Evolutionary conservation across 2,329 filamentous ascomycete species (phyloP), one percentile per base, ranked within the genome.

Genomic region (Sporothrix variecibatus): DNA sequence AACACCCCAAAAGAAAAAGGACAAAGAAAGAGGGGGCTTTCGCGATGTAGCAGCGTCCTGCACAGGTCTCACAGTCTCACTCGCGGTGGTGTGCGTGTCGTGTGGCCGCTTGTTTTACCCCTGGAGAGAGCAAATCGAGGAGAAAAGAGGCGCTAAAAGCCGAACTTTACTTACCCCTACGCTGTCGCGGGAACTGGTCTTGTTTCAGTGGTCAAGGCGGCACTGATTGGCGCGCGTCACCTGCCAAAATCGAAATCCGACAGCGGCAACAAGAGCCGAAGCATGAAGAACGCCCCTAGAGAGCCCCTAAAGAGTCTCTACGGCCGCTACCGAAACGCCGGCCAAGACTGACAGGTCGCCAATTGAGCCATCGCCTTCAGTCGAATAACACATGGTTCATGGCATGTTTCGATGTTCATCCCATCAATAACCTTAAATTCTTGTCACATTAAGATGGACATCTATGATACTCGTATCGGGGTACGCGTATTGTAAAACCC

Each of bases 321-420:
- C 51, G 51, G 68, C 68, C 51, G n/a, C 68, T 71, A 56, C 51
- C 68, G 68, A 60, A 60, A 60, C 31, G 58, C 9, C 62, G 38
- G 62, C 40, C 23, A 26, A 17, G 49, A 34, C 49, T 71, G 31
- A 43, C 34, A 43, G 2, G 4, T 11, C 20, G 31, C 15, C 6
- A 46, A 4, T 4, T 51, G 6, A 9, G 31, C 62, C n/a, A 43
- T 43, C 15, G 40, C 40, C 43, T 17, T 49, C 43, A 49, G 15
- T 17, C 20, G 15, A 23, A 23, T 43, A 0, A 23, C 38, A 65
- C 62, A 65, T 46, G 62, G 38, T 40, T 26, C 38, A 17, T 28
- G 58, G 20, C 26, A 46, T 28, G 23, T 67, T 17, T 67, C 23
- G 4, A 46, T 9, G 62, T 67, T 67, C 62, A 46, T 67, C 62